Percentiles rank a stretch among this genome's conserved stretches.
Evolutionary conservation across 257 asterid species (phyloP).

Genomic region (Solanum okadae): DNA sequence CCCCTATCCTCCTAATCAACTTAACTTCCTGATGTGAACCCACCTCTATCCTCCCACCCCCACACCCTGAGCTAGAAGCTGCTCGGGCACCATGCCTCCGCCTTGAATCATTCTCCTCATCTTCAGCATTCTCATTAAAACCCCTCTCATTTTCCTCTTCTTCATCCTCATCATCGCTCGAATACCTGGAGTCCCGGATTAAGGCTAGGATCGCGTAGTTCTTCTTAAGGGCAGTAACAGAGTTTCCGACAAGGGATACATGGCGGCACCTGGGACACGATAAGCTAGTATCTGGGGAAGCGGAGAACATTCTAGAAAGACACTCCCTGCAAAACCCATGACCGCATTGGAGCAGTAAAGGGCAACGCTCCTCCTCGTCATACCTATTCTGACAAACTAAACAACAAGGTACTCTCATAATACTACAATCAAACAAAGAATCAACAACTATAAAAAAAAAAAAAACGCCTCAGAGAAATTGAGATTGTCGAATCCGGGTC

Average conservation of each 20-base stretch:
- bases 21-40: slow-evolving; percentile 61
- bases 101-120: slow-evolving; percentile 2
- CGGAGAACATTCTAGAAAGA: slow-evolving; percentile 75
- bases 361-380: slow-evolving; percentile 91
- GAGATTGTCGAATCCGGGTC: neutral
- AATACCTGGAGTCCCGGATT: slow-evolving; percentile 34
- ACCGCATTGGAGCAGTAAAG: slow-evolving; percentile 96
- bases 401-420: slow-evolving; percentile 77
- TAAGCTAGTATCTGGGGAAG: slow-evolving; percentile 57
- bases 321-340: slow-evolving; percentile 96
- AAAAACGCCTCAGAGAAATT: neutral
- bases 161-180: slow-evolving; percentile 57
- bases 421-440: neutral
- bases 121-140: slow-evolving; percentile 9
- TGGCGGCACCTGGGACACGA: slow-evolving; percentile 98
- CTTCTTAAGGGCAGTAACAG: slow-evolving; percentile 76
- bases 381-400: slow-evolving; percentile 87
- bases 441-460: neutral
- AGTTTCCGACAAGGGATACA: slow-evolving; percentile 81
- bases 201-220: slow-evolving; percentile 68
- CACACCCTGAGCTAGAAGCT: slow-evolving; percentile 14
- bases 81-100: slow-evolving; percentile 12
- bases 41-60: slow-evolving; percentile 55
- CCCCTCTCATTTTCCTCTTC: slow-evolving; percentile 32
- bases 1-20: slow-evolving; percentile 60